These are phyloP conservation scores for Aspergillus proliferans DNA, from an alignment of 2,329 filamentous ascomycete species.

Conservation along the genomic window DNA sequence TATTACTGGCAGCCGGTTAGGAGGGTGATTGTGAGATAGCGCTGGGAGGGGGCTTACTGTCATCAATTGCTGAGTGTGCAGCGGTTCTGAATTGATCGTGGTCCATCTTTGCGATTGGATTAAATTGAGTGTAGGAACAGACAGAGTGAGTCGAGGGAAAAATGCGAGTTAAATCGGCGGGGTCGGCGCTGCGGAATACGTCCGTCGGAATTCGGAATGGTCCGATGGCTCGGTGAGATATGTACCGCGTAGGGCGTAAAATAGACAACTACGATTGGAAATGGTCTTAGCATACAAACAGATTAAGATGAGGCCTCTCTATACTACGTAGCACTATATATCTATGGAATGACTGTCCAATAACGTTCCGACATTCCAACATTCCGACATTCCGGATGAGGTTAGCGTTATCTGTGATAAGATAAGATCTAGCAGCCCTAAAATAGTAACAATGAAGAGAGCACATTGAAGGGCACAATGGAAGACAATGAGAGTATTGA, in stretches of 20 bases:
- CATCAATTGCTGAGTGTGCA: constrained; percentile 71
- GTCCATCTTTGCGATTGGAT: constrained; percentile 54
- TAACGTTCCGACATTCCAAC: no score
- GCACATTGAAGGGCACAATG: no score
- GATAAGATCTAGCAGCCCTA: no score
- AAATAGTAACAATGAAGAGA: no score
- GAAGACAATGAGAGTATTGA: no score
- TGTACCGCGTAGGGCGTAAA: neutral
- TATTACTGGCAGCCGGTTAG: constrained; percentile 53
- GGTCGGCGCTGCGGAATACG: neutral
- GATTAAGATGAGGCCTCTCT: no score
- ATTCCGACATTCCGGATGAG: no score
- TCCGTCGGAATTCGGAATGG: neutral
- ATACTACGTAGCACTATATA: no score
- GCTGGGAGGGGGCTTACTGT: constrained; percentile 51
- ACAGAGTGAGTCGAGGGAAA: neutral
- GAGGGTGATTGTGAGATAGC: no score
- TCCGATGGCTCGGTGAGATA: neutral
- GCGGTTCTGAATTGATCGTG: constrained; percentile 69
- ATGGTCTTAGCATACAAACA: no score
- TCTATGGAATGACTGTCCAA: no score
- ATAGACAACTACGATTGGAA: neutral
- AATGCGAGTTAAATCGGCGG: neutral
- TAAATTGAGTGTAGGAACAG: neutral
- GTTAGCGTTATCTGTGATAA: no score